Conservation (phyloP, 2,329 filamentous ascomycete genomes). For the Aureobasidium melanogenum region DNA sequence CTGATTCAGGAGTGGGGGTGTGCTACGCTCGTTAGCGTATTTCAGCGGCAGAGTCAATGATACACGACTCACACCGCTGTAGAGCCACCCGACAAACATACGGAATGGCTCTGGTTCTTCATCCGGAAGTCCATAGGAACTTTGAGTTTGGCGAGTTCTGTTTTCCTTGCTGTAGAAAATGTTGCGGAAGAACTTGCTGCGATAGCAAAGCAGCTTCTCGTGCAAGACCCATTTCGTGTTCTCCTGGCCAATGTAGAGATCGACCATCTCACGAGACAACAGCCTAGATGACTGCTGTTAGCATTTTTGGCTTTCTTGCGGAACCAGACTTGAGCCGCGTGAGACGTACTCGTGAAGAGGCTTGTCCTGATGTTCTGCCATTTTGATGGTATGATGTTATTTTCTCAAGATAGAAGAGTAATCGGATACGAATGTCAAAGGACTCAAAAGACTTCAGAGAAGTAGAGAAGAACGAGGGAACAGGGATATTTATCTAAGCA, state of each 20-base stretch:
- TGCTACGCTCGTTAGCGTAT: slow-evolving; percentile 12
- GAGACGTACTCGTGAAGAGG: slow-evolving; percentile 34
- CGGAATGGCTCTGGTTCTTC: slow-evolving; percentile 44
- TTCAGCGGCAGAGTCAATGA: no score
- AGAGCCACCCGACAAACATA: slow-evolving; percentile 47
- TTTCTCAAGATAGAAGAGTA: background rate
- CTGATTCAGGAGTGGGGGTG: slow-evolving; percentile 39
- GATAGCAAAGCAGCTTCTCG: slow-evolving; percentile 47
- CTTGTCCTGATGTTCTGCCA: slow-evolving; percentile 25
- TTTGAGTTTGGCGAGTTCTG: slow-evolving; percentile 22
- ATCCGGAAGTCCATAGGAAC: slow-evolving; percentile 44
- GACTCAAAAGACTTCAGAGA: background rate
- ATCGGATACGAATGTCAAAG: background rate
- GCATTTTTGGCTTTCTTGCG: background rate
- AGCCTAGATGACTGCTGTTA: slow-evolving; percentile 33
- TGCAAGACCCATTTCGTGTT: slow-evolving; percentile 48
- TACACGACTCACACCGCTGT: slow-evolving; percentile 26
- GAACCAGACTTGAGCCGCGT: background rate
- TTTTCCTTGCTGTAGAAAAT: slow-evolving; percentile 38
- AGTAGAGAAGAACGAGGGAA: background rate
- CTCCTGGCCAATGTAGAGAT: slow-evolving; percentile 46
- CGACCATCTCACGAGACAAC: slow-evolving; percentile 45
- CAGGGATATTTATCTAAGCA: background rate
- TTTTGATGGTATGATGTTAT: background rate
- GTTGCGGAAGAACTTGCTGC: slow-evolving; percentile 45